Base-by-base conservation (phyloP, 176 grass and related monocot genomes). In the Hordeum marinum region DNA sequence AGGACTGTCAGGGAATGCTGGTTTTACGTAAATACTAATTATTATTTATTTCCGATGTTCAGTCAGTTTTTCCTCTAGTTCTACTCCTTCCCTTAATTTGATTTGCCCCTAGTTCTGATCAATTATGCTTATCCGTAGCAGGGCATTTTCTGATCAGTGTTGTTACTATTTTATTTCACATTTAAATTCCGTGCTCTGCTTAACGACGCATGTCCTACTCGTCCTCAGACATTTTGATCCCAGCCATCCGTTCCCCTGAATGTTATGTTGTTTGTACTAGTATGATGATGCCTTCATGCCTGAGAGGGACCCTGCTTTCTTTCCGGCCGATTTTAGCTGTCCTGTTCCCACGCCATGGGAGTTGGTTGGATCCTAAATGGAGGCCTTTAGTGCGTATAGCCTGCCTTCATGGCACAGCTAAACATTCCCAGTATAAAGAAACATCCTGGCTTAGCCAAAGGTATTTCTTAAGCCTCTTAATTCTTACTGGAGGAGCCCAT, bases 251-350 rank as follows among this genome's bases (percentile, higher is more conserved):
- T 27, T 82, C 13, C 50, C 59, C 67, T 7, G 45, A 54, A 45
- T 83, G 66, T 75, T 83, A 45, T 83, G 66, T 83, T 83, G 37
- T 90, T 78, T 86, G 74, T 86, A 86, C 74, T 77, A 52, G 48
- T 18, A 37, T 48, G 45, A 83, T 83, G 88, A 66, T 90, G 55
- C 73, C 58, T 57, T 23, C 84, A 41, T 87, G 58, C 45, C 58
- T 80, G 67, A 90, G 67, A 83, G 84, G 74, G 45, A 65, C 80
- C 9, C 11, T 83, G 24, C 34, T 86, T 72, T 12, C 58, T 5
- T 37, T 83, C 45, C 11, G 43, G 23, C 43, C 84, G 31, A 65
- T 90, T 73, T 85, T 83, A 65, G 60, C 81, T 72, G 45, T 32
- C 69, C 41, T 76, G 65, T 63, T 48, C 65, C 71, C 81, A 52